Base-by-base conservation (phyloP, 257 asterid genomes). In the Plantago major region DNA sequence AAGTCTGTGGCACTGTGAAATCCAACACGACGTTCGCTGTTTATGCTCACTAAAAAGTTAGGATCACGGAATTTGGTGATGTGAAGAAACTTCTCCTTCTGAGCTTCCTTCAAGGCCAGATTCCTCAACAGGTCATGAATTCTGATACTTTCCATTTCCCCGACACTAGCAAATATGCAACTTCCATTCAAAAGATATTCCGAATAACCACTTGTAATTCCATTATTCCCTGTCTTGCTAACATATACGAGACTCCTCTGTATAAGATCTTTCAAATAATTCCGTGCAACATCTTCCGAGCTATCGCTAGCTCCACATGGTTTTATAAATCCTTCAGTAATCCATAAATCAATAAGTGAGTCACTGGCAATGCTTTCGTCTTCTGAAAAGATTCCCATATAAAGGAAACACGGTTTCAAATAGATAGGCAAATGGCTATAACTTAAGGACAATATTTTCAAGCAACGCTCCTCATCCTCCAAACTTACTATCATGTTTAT, bases 331-430 rank as follows among this genome's bases (percentile, higher is more conserved):
- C 54, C 73, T 54, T 61, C 73, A 2, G 58, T 67, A 6, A 68
- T 30, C 73, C 73, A 68, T 33, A 45, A 12, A 1, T 17, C 38
- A 11, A 54, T 54, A 13, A 68, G 63, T 0, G 14, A 0, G 1
- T 62, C 45, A 10, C 44, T 50, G 37, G 1, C 19, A 46, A 53
- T 54, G 18, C 0, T 3, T 30, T 9, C 26, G 7, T 68, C 73
- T 68, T 68, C 57, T 3, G 40, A 22, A 17, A 13, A 62, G 3
- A 33, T 33, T 33, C 40, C 40, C 5, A 33, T 33, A 33, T 33
- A 33, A 7, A 33, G 40, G 40, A 55, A 69, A 16, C 68, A 69
- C 0, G 74, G 46, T 5, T 69, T 68, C 6, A 69, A 17, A 40
- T 55, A 40, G 38, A 69, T 10, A 1, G 63, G 68, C 45, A 68